Base-by-base conservation (phyloP, 2,329 filamentous ascomycete species). In the Xylariales sp. region DNA sequence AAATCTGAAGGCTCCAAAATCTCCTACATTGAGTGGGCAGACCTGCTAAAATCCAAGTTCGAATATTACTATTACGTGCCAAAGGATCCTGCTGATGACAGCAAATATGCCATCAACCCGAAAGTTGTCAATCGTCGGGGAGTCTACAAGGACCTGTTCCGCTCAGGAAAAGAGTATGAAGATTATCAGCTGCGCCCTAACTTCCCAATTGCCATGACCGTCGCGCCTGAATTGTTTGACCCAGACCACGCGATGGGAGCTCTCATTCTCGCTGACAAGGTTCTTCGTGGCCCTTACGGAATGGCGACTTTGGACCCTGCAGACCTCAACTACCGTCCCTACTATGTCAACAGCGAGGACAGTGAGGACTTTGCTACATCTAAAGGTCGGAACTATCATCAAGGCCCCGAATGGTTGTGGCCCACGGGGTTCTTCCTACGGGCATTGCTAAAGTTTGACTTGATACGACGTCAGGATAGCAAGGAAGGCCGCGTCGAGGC, bases 391-490 rank as follows among this genome's bases (percentile, higher is more conserved):
- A 98, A 97, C 64, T 98, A 98, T 65, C 93, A 98, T 62, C 91
- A 97, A 61, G 93, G 93, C 5, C 94, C 93, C 0, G 93, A 98
- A 61, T 98, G 93, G 93, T 68, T 96, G 17, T 98, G 93, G 93
- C 94, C 91, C 1, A 91, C 88, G 1, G 93, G 93, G 5, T 98
- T 89, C 70, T 98, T 95, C 72, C 72, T 96, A 16, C 82, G 94
- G 33, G 93, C 93, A 1, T 69, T 98, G 47, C 74, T 98, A 46
- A 86, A 89, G 60, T 97, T 97, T 54, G 89, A 96, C 58, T 67
- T 97, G 34, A 74, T 76, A 67, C 74, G 89, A 20, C 76, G 88
- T 33, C 73, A 74, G 25, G 38, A 28, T 45, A 63, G 62, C 3
- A 49, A 58, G 0, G 72, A 87, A 53, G 87, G 85, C 45, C 77